A percentile compares a stretch with the other conserved stretches of the same genome.
Conservation (phyloP, 495 filamentous ascomycete genomes). For the Usnea hakonensis region DNA sequence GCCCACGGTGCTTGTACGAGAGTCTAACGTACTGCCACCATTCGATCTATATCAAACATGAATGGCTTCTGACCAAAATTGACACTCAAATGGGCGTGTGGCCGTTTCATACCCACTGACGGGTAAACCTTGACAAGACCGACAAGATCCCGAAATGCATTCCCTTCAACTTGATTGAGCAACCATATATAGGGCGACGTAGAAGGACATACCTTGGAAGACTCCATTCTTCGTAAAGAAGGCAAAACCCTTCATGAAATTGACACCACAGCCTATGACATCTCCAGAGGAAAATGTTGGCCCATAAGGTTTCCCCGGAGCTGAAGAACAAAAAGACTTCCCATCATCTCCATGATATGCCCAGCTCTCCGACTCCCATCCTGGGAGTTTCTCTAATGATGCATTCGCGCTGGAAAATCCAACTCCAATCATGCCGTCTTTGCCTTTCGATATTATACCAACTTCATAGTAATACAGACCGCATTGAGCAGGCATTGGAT, state of each 20-base stretch:
- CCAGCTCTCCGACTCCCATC: slow-evolving; percentile 95
- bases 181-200: neutral
- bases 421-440: slow-evolving; percentile 84
- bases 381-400: slow-evolving; percentile 72
- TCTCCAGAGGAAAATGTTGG: slow-evolving; percentile 66
- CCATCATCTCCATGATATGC: slow-evolving; percentile 98
- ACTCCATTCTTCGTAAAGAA: slow-evolving; percentile 95
- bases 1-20: neutral
- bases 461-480: slow-evolving; percentile 98
- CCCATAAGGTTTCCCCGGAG: slow-evolving; percentile 68
- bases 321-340: slow-evolving; percentile 68
- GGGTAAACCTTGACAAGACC: slow-evolving; percentile 67
- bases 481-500: slow-evolving; percentile 83
- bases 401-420: slow-evolving; percentile 76
- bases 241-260: slow-evolving; percentile 77
- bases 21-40: slow-evolving; percentile 61
- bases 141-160: slow-evolving; percentile 75
- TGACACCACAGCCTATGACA: slow-evolving; percentile 85
- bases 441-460: slow-evolving; percentile 71
- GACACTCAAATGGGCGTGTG: slow-evolving; percentile 69
- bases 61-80: slow-evolving; percentile 94
- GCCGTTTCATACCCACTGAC: slow-evolving; percentile 87
- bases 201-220: slow-evolving; percentile 54
- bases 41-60: slow-evolving; percentile 82
- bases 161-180: slow-evolving; percentile 42